Conservation (phyloP, 225 moss, liverwort and hornwort genomes). For the Bryum argenteum region DNA sequence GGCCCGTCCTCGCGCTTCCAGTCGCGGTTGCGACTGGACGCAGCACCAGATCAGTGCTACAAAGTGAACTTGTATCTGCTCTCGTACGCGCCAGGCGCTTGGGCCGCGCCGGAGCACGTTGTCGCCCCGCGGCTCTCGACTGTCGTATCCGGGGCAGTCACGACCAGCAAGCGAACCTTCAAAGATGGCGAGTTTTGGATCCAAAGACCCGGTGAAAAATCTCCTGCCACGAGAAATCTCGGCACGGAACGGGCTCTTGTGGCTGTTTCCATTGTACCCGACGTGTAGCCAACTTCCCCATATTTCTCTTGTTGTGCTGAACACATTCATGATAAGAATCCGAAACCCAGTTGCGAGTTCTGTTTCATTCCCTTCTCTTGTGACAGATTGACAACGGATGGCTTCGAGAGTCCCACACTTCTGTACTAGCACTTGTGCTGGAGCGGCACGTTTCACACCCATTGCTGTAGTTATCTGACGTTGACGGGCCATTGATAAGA, state of each 20-base stretch:
- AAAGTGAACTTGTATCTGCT: constrained; percentile 4
- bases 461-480: no score
- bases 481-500: no score
- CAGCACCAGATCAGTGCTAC: neutral
- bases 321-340: no score
- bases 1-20: constrained; percentile 9
- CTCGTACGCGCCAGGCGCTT: neutral
- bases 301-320: no score
- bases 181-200: constrained; percentile 17
- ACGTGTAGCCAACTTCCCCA: no score
- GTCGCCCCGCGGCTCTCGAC: neutral
- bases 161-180: neutral
- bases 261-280: constrained; percentile 5
- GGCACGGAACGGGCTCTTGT: neutral
- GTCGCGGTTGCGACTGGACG: constrained; percentile 22
- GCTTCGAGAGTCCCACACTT: no score
- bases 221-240: neutral
- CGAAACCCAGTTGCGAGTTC: no score
- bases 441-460: no score
- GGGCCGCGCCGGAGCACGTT: constrained; percentile 1
- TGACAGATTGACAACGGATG: no score
- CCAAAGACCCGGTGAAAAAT: neutral
- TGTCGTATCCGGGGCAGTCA: constrained; percentile 21
- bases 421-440: no score
- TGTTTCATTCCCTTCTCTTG: no score